A percentile compares a stretch with the other conserved stretches of the same genome.
These are phyloP conservation scores for Draba incana DNA, from an alignment of 345 rosid genomes.

Conservation along the genomic window DNA sequence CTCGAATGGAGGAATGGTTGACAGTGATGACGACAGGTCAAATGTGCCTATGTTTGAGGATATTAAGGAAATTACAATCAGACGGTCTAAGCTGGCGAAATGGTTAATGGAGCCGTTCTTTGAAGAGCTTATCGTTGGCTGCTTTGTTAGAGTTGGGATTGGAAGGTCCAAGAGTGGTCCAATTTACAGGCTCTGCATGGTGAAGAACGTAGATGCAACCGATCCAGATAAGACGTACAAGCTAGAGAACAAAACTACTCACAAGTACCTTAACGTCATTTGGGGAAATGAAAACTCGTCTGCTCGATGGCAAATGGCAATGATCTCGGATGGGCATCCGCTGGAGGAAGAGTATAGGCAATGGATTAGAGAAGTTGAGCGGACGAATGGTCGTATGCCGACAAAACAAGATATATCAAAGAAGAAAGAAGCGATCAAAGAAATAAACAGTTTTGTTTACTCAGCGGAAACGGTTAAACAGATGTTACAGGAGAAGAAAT, in stretches of 20 bases:
- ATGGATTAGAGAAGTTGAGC: slow-evolving; percentile 89
- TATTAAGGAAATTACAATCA: slow-evolving; percentile 77
- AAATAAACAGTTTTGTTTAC: slow-evolving; percentile 74
- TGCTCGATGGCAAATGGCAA: slow-evolving; percentile 99
- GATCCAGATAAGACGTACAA: slow-evolving; percentile 80
- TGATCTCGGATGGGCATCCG: slow-evolving; percentile 93
- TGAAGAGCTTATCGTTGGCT: slow-evolving; percentile 92
- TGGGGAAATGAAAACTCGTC: slow-evolving; percentile 97
- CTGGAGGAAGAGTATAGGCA: slow-evolving; percentile 87
- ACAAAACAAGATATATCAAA: slow-evolving; percentile 79
- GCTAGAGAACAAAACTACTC: slow-evolving; percentile 79
- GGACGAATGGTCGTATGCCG: slow-evolving; percentile 81
- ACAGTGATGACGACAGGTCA: slow-evolving; percentile 92
- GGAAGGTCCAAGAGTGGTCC: slow-evolving; percentile 81
- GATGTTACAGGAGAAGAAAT: slow-evolving; percentile 97
- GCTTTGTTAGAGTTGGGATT: slow-evolving; percentile 94
- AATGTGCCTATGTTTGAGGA: slow-evolving; percentile 74
- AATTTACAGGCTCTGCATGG: slow-evolving; percentile 86
- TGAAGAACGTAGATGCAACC: slow-evolving; percentile 88
- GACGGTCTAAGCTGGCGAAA: slow-evolving; percentile 88
- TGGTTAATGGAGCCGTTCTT: slow-evolving; percentile 99
- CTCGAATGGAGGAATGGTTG: slow-evolving; percentile 79
- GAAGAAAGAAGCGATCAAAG: slow-evolving; percentile 80
- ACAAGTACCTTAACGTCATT: slow-evolving; percentile 78
- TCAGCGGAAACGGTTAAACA: slow-evolving; percentile 95